Percentiles rank a stretch among this genome's conserved stretches.
These are phyloP conservation scores for Venturia pyrina DNA, from an alignment of 2,329 filamentous ascomycete species.

Conservation along the genomic window DNA sequence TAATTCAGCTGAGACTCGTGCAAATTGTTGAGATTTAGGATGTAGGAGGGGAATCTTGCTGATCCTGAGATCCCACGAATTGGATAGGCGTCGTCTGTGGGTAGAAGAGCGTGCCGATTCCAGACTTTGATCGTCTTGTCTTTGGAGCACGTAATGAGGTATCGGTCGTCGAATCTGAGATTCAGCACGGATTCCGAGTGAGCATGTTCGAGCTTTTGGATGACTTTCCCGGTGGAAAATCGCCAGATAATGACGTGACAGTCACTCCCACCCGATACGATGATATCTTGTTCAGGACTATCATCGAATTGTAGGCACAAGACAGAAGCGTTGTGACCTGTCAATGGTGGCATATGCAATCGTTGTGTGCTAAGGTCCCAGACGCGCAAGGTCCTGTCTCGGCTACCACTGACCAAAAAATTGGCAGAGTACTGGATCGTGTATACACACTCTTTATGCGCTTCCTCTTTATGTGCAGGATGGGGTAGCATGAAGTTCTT, in stretches of 20 bases:
- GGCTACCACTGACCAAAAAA: conserved; percentile 85
- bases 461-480: conserved; percentile 67
- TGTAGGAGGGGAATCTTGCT: conserved; percentile 42
- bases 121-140: conserved; percentile 96
- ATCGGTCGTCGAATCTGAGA: conserved; percentile 81
- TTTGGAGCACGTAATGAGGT: conserved; percentile 93
- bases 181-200: conserved; percentile 90
- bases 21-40: conserved; percentile 39
- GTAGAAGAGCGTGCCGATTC: conserved; percentile 52
- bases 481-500: conserved; percentile 87
- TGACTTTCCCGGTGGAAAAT: conserved; percentile 78
- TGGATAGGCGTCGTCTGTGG: conserved; percentile 30
- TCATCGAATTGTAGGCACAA: conserved; percentile 93
- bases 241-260: conserved; percentile 83
- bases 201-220: conserved; percentile 66
- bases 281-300: conserved; percentile 73
- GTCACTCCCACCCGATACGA: conserved; percentile 94
- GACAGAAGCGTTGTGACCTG: conserved; percentile 75
- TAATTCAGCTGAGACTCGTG: conserved; percentile 27
- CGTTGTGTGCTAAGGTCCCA: conserved; percentile 82
- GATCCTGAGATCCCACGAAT: conserved; percentile 25
- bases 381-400: conserved; percentile 77
- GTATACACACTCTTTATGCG: conserved; percentile 88
- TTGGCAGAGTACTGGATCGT: conserved; percentile 80
- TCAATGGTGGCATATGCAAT: conserved; percentile 61